phyloP scores from a whole-genome alignment of 352 stramenopile genomes.

The Blastocystis sp. region DNA sequence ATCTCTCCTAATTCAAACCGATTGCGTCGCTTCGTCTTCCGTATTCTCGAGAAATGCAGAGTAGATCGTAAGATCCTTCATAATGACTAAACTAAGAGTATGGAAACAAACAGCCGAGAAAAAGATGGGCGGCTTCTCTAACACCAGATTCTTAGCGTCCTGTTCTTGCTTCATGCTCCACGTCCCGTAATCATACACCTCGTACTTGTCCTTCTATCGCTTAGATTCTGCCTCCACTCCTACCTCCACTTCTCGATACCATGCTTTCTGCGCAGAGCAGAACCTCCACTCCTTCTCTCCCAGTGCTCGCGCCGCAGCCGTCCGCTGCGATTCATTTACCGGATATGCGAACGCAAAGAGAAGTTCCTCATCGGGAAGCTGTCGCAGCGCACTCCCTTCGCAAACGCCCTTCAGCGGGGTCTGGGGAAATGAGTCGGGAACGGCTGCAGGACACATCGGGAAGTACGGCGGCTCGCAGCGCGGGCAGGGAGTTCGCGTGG shows the following conservation, averaged over 20 bases:
- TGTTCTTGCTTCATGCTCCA: constrained; percentile 4
- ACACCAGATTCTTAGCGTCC: background rate
- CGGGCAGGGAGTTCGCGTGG: background rate
- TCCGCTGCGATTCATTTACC: background rate
- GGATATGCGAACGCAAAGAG: constrained; percentile 21
- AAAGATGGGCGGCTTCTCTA: background rate
- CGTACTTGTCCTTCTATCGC: background rate
- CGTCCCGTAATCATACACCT: background rate
- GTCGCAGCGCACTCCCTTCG: background rate
- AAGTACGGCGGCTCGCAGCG: background rate
- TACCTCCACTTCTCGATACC: background rate
- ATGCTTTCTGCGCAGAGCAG: background rate
- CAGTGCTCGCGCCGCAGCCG: background rate
- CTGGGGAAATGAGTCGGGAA: constrained; percentile 15
- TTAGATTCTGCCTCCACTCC: background rate
- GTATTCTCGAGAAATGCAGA: background rate
- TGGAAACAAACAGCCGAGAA: background rate
- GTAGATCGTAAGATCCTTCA: constrained; percentile 28
- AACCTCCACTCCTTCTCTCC: constrained; percentile 27
- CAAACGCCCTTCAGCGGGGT: background rate
- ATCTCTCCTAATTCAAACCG: background rate
- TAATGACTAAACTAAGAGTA: background rate
- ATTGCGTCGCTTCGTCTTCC: background rate
- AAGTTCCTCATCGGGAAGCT: background rate
- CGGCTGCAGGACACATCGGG: background rate